Conservation (phyloP, 176 grass and related monocot genomes). For the Avena insularis region DNA sequence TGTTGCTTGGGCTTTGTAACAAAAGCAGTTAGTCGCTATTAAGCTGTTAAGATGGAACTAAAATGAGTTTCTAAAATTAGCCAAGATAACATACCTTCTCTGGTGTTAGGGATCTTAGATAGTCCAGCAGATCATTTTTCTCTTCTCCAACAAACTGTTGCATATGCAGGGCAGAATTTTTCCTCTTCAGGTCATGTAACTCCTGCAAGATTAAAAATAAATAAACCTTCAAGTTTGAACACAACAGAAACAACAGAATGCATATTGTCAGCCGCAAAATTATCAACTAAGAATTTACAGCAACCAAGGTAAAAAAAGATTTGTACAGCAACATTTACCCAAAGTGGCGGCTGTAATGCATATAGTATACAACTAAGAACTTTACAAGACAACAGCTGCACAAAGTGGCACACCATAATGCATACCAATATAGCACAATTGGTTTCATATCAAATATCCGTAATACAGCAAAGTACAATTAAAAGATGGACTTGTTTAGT, state of each 20-base stretch:
- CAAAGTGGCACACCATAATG: neutral
- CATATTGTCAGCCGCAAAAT: neutral
- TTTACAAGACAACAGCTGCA: neutral
- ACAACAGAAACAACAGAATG: constrained; percentile 13
- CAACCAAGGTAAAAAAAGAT: no score
- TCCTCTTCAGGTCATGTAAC: constrained; percentile 75
- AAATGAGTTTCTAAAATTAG: constrained; percentile 1
- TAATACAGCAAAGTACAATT: constrained; percentile 5
- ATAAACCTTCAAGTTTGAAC: neutral
- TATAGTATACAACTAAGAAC: neutral
- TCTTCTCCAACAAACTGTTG: constrained; percentile 95
- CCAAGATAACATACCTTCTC: constrained; percentile 66
- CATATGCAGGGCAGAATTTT: constrained; percentile 90
- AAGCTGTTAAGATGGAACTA: neutral
- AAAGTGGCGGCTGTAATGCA: neutral
- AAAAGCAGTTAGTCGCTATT: constrained; percentile 2
- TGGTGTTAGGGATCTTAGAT: constrained; percentile 84
- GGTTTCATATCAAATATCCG: neutral
- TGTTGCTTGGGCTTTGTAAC: neutral
- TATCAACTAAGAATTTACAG: neutral
- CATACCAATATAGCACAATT: neutral
- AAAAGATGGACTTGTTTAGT: neutral
- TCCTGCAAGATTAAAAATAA: constrained; percentile 59
- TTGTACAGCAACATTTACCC: neutral
- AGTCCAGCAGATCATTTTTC: constrained; percentile 92